phyloP scores from a whole-genome alignment of 1,284 basidiomycete species.

The Salmacisia buchloeana region DNA sequence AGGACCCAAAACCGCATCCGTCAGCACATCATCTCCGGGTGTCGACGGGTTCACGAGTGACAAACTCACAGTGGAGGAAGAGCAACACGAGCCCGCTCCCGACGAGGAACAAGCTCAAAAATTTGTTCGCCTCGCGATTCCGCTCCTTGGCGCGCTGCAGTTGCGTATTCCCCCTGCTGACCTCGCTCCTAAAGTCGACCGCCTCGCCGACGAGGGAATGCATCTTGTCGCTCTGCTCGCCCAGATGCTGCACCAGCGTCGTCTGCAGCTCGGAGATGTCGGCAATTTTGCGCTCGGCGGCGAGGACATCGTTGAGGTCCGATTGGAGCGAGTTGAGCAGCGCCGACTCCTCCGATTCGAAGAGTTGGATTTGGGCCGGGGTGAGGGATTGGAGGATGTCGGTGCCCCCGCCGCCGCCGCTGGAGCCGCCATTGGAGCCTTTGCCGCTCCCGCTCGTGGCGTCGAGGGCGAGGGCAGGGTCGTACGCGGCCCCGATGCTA shows the following conservation, averaged over 20 bases:
- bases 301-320: slow-evolving; percentile 75
- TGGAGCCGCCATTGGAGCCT: neutral
- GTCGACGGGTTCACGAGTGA: too few species aligned
- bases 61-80: slow-evolving; percentile 64
- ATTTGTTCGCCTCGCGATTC: slow-evolving; percentile 73
- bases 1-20: too few species aligned
- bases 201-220: slow-evolving; percentile 84
- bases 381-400: slow-evolving; percentile 34
- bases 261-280: slow-evolving; percentile 85
- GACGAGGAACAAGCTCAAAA: slow-evolving; percentile 76
- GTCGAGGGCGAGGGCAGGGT: neutral
- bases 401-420: too few species aligned
- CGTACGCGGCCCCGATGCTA: slow-evolving; percentile 2
- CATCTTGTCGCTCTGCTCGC: slow-evolving; percentile 79
- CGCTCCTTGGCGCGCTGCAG: slow-evolving; percentile 73
- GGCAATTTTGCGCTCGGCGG: slow-evolving; percentile 76
- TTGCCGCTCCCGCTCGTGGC: neutral
- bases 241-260: slow-evolving; percentile 77
- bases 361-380: slow-evolving; percentile 77
- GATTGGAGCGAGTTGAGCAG: slow-evolving; percentile 75
- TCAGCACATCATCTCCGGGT: too few species aligned
- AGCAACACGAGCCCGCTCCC: slow-evolving; percentile 77
- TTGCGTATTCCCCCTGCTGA: slow-evolving; percentile 80
- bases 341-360: slow-evolving; percentile 79
- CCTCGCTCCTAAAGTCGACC: slow-evolving; percentile 70